A percentile compares a stretch with the other conserved stretches of the same genome.
phyloP scores from a whole-genome alignment of 345 rosid species.

The Streptanthus diversifolius region DNA sequence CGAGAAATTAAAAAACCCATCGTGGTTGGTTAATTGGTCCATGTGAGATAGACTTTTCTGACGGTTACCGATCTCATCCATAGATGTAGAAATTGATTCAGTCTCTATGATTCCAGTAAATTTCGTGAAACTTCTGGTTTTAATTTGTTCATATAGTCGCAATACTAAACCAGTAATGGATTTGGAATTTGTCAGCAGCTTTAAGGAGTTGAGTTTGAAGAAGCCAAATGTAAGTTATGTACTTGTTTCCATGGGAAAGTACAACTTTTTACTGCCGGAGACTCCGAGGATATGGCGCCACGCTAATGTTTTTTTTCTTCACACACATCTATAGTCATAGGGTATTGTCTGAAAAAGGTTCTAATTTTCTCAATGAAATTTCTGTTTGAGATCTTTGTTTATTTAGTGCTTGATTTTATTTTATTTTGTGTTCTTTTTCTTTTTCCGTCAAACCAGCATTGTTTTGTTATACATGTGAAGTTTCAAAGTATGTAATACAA shows the following conservation, averaged over 20 bases:
- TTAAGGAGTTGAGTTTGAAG: slow-evolving; percentile 18
- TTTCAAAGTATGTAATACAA: not conserved
- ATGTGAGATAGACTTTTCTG: not conserved
- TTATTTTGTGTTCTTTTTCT: too few species aligned
- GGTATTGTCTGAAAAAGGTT: not conserved
- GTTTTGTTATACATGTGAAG: not conserved
- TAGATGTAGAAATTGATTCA: not conserved
- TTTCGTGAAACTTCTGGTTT: not conserved
- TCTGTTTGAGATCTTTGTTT: not conserved
- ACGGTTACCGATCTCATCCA: not conserved
- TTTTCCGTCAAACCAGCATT: not conserved
- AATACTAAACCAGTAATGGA: slow-evolving; percentile 5
- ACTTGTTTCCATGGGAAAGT: slow-evolving; percentile 4
- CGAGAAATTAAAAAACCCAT: not conserved
- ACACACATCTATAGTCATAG: not conserved
- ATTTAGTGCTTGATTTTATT: not conserved
- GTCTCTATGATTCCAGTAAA: not conserved
- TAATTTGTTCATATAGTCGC: not conserved
- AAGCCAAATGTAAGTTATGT: not conserved
- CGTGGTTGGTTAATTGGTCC: not conserved
- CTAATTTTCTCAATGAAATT: not conserved
- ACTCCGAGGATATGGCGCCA: not conserved
- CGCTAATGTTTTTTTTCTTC: not conserved
- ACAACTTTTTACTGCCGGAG: not conserved
- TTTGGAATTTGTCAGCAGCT: slow-evolving; percentile 1